Base-by-base conservation (phyloP, 768 basidiomycete genomes). In the Mycena pura region DNA sequence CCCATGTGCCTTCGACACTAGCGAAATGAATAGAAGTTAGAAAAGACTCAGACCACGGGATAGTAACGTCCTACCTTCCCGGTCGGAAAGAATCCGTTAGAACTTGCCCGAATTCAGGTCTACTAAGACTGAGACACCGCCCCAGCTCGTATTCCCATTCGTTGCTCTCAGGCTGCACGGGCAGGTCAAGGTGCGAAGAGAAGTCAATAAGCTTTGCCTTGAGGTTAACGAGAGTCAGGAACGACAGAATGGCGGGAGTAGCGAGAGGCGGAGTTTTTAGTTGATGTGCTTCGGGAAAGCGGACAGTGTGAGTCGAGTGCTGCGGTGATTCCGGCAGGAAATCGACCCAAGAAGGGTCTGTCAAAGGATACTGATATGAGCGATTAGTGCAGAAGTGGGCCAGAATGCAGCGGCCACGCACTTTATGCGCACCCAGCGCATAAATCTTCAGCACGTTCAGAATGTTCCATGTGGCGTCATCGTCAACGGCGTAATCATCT, bases 71-170 rank as follows among this genome's bases (percentile, higher is more conserved):
- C 11, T 62, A 83, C 83, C 83, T 86, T 70, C 91, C 89, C 4
- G 87, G 84, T 27, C 73, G 77, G 68, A 88, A 90, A 17, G 82
- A 79, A 13, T 78, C 77, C 6, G 80, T 76, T 22, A 82, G 67
- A 10, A 72, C 53, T n/a, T 69, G 72, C 51, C 70, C 68, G 28
- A 72, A 72, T 44, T 77, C 71, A 6, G 66, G 62, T 40, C 69
- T 63, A 38, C 76, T 76, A 7, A 80, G 63, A 57, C 70, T 78
- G 43, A 82, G 67, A 68, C 84, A 86, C 39, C 88, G 80, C 24
- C 81, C 80, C 88, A 91, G 92, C 67, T 91, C 90, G 38, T 80
- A 79, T 56, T 90, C 86, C 89, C 89, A 91, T 67, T 90, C 87
- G 27, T 75, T 73, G 58, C 81, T 82, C 22, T 72, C 67, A 17